Evolutionary conservation across 2,329 filamentous ascomycete genomes (phyloP).

Genomic region (Aspergillus terreus): DNA sequence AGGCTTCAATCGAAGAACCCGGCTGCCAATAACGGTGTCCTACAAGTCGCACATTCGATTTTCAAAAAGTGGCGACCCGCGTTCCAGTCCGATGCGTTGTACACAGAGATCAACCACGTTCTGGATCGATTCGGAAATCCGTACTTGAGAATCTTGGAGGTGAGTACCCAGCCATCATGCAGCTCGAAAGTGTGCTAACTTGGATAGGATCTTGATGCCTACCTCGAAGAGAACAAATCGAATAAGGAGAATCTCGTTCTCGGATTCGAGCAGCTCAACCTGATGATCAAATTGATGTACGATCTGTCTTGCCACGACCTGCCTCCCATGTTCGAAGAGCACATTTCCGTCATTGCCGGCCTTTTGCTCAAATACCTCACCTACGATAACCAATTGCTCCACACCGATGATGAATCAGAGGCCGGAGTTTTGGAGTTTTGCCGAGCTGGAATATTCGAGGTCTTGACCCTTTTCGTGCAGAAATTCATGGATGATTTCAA

Average conservation of each 20-base stretch:
- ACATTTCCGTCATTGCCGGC: slow-evolving; percentile 70
- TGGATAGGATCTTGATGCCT: slow-evolving; percentile 44
- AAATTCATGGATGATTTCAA: slow-evolving; percentile 97
- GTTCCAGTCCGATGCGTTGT: slow-evolving; percentile 88
- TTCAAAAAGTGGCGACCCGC: slow-evolving; percentile 94
- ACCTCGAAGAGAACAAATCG: slow-evolving; percentile 68
- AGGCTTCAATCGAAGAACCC: slow-evolving; percentile 78
- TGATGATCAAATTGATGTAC: slow-evolving; percentile 88
- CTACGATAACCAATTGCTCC: slow-evolving; percentile 79
- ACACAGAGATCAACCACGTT: slow-evolving; percentile 95
- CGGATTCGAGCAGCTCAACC: slow-evolving; percentile 79
- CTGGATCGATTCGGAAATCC: slow-evolving; percentile 77
- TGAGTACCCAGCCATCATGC: slow-evolving; percentile 38
- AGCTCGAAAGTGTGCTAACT: slow-evolving; percentile 11
- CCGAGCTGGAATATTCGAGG: slow-evolving; percentile 91
- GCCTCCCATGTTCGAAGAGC: slow-evolving; percentile 89
- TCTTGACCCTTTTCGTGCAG: slow-evolving; percentile 80
- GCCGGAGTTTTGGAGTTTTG: slow-evolving; percentile 79
- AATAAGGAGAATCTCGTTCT: slow-evolving; percentile 71
- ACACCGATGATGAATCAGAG: slow-evolving; percentile 85
- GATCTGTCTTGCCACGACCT: slow-evolving; percentile 97
- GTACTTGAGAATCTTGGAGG: slow-evolving; percentile 75
- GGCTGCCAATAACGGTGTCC: slow-evolving; percentile 84
- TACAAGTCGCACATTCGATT: slow-evolving; percentile 97
- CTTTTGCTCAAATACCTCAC: slow-evolving; percentile 89